Percentiles rank a stretch among this genome's conserved stretches.
Evolutionary conservation across 306 rosid species (phyloP).

Genomic region (Sphenostylis stenocarpa): DNA sequence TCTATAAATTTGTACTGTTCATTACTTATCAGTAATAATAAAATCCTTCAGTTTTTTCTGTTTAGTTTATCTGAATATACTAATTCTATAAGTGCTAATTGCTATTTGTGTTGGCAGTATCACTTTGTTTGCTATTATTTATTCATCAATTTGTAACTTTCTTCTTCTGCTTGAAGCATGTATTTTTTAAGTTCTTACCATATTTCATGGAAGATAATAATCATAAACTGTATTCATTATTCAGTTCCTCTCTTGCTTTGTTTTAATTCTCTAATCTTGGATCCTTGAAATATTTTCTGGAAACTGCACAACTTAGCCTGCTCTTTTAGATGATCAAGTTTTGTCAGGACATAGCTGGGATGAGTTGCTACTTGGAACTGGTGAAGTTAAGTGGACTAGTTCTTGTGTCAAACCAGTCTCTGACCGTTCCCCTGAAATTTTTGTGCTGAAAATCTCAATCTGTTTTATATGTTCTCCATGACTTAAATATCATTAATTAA

Average conservation of each 20-base stretch:
- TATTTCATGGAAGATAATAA: not conserved
- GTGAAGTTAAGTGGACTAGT: not conserved
- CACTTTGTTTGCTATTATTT: conserved; percentile 19
- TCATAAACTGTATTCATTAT: conserved; percentile 15
- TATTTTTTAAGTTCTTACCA: conserved; percentile 12
- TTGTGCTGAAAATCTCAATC: not conserved
- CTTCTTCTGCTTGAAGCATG: conserved; percentile 20
- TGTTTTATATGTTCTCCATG: conserved; percentile 1
- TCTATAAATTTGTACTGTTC: too few species aligned
- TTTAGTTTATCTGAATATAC: too few species aligned
- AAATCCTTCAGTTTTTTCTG: too few species aligned
- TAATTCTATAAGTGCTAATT: not conserved
- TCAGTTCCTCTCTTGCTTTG: conserved; percentile 19
- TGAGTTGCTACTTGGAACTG: not conserved
- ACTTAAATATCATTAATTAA: not conserved
- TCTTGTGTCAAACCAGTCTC: not conserved
- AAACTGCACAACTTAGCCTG: conserved; percentile 17
- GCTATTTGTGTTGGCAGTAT: conserved; percentile 10
- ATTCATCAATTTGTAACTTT: conserved; percentile 19
- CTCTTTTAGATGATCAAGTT: conserved; percentile 18
- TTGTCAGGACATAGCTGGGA: conserved; percentile 25
- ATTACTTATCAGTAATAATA: too few species aligned
- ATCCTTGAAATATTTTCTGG: conserved; percentile 11
- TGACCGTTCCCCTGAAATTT: not conserved
- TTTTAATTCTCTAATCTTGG: conserved; percentile 1